Conservation (phyloP, 768 basidiomycete genomes). For the Tricholoma bakamatsutake region DNA sequence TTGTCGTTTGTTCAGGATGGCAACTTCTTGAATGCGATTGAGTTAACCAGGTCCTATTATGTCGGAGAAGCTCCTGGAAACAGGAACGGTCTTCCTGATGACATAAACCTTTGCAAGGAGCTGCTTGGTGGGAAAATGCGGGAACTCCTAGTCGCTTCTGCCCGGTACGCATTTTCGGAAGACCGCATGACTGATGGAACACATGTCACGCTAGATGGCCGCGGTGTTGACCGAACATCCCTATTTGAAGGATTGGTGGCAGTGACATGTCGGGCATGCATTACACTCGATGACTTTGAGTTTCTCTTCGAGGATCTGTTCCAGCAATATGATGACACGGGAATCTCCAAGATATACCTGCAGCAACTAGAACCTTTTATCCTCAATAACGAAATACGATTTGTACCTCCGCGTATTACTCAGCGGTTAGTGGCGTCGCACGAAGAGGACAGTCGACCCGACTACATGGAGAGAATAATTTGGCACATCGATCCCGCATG, state of each 20-base stretch:
- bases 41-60: constrained; percentile 79
- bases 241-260: constrained; percentile 86
- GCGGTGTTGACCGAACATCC: constrained; percentile 87
- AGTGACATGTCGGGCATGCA: constrained; percentile 71
- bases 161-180: constrained; percentile 89
- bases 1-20: constrained; percentile 77
- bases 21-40: constrained; percentile 87
- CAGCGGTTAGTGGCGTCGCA: constrained; percentile 79
- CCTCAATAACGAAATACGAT: constrained; percentile 61
- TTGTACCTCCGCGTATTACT: constrained; percentile 82
- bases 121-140: constrained; percentile 72
- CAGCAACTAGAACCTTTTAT: constrained; percentile 77
- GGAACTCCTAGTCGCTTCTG: constrained; percentile 83
- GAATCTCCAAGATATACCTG: constrained; percentile 83
- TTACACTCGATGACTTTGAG: constrained; percentile 74
- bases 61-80: constrained; percentile 77
- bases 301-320: constrained; percentile 93
- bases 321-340: constrained; percentile 79
- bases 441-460: constrained; percentile 61
- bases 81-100: constrained; percentile 76
- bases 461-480: constrained; percentile 81
- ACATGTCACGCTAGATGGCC: constrained; percentile 72
- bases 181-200: constrained; percentile 90
- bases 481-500: constrained; percentile 94
- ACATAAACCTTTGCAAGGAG: constrained; percentile 45